phyloP scores from a whole-genome alignment of 2,329 filamentous ascomycete species.

The Ilyonectria destructans region DNA sequence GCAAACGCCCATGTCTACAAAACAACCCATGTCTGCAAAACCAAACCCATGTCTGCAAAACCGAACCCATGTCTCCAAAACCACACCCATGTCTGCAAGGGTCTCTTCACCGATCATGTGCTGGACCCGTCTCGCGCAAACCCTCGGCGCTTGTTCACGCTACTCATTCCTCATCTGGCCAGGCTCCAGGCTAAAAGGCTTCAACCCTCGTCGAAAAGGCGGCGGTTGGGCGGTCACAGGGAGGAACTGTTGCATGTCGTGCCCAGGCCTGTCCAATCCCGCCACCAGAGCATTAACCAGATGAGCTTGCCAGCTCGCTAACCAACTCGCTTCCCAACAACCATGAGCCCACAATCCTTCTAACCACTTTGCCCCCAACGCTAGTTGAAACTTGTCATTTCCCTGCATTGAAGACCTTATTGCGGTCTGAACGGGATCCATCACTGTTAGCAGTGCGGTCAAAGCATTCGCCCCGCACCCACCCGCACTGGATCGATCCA shows the following conservation, averaged over 20 bases:
- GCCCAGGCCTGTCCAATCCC: slow-evolving; percentile 42
- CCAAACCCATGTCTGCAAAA: not conserved
- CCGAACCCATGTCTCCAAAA: slow-evolving; percentile 3
- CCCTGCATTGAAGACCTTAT: slow-evolving; percentile 44
- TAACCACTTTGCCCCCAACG: slow-evolving; percentile 31
- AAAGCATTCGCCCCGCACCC: slow-evolving; percentile 39
- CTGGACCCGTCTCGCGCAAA: slow-evolving; percentile 23
- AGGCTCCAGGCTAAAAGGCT: slow-evolving; percentile 37
- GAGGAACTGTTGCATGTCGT: slow-evolving; percentile 34
- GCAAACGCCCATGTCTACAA: slow-evolving; percentile 8
- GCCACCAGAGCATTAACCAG: slow-evolving; percentile 23
- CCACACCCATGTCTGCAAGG: not conserved
- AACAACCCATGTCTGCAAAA: not conserved
- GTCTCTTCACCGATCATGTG: slow-evolving; percentile 32
- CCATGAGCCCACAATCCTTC: slow-evolving; percentile 34
- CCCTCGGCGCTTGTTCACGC: slow-evolving; percentile 27
- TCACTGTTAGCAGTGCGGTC: slow-evolving; percentile 48
- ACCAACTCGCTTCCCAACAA: slow-evolving; percentile 21
- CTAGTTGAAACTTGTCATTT: slow-evolving; percentile 34
- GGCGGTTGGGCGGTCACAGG: slow-evolving; percentile 42
- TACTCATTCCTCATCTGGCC: slow-evolving; percentile 42
- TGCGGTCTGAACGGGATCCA: slow-evolving; percentile 42
- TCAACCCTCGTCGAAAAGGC: slow-evolving; percentile 36
- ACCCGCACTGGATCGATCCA: slow-evolving; percentile 43
- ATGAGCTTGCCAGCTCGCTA: too few species aligned